Evolutionary conservation across 2,329 filamentous ascomycete genomes (phyloP), one percentile per base, ranked within the genome.

Genomic region (Ophiocordyceps unilateralis): DNA sequence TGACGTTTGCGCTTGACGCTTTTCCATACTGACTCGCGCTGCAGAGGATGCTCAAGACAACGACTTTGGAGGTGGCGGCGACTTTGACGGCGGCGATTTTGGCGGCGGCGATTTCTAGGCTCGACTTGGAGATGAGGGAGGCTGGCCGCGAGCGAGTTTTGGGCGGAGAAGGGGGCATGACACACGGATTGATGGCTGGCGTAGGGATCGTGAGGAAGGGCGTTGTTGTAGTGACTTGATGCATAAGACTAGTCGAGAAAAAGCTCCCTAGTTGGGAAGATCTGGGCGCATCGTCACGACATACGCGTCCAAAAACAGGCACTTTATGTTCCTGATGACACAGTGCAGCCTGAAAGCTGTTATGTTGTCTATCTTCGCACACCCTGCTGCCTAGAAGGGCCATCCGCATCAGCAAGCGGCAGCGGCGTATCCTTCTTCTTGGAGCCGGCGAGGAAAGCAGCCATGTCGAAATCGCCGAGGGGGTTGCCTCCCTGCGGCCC

Each of bases 371-470:
- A 50, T 51, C 60, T 63, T 52, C 58, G 59, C 43, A 60, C 65
- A 15, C 64, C 66, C 47, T 65, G 60, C 46, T 61, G 65, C 55
- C 65, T 67, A 24, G 23, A 51, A 47, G 43, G 51, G 19, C 51
- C 51, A 20, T 53, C 47, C 43, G 48, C 49, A 28, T 49, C 49
- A 28, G 51, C 47, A 22, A 15, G 4, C 30, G 42, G 46, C n/a
- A 32, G 23, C 12, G 15, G n/a, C 32, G 20, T 15, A 10, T 65
- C 60, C 51, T 68, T 67, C 50, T 66, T 67, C 47, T 56, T 57
- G 36, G 68, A 66, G 4, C 76, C 78, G 3, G 76, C 69, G 49
- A 83, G 64, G 55, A 76, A 82, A 8, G 68, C 67, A 2, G 76
- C 76, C 69, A 78, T 70, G 52, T 79, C 76, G 48, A 78, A 78